A percentile compares a stretch with the other conserved stretches of the same genome.
These are phyloP conservation scores for Sporisorium reilianum DNA, from an alignment of 1,284 basidiomycete genomes.

Conservation along the genomic window DNA sequence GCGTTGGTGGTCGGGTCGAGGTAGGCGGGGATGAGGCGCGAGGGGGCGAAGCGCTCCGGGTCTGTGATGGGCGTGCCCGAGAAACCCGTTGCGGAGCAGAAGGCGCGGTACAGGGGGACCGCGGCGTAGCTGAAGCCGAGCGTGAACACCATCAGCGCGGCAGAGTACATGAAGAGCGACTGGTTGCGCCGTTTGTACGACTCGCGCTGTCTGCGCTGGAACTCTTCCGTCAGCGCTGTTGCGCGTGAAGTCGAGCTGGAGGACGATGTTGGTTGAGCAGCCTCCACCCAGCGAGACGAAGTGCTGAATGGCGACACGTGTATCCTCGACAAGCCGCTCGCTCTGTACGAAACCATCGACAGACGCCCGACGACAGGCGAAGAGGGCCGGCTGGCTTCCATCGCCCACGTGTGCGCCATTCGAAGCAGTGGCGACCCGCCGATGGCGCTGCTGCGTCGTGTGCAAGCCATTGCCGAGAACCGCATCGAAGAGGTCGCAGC, in stretches of 20 bases:
- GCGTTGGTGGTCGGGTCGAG: conserved; percentile 70
- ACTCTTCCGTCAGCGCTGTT: conserved; percentile 30
- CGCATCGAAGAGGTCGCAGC: conserved; percentile 21
- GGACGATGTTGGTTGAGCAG: conserved; percentile 8
- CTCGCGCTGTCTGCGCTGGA: conserved; percentile 40
- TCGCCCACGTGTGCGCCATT: conserved; percentile 47
- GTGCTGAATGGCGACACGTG: conserved; percentile 26
- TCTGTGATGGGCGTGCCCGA: conserved; percentile 89
- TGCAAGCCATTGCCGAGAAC: conserved; percentile 12
- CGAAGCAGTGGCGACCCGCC: conserved; percentile 27
- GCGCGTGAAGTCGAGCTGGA: conserved; percentile 14
- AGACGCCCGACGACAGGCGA: background rate
- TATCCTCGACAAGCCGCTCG: conserved; percentile 2
- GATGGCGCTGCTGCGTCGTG: conserved; percentile 5
- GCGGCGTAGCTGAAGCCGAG: conserved; percentile 92
- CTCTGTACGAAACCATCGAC: background rate
- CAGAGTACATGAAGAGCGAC: conserved; percentile 81
- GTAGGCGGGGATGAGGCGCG: conserved; percentile 53
- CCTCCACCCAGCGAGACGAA: conserved; percentile 7
- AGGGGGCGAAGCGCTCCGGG: conserved; percentile 55
- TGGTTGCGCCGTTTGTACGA: conserved; percentile 73
- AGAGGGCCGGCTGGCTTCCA: conserved; percentile 17
- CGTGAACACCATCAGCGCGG: conserved; percentile 83
- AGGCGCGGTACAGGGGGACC: conserved; percentile 95
- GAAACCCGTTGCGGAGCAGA: conserved; percentile 97